phyloP scores from a whole-genome alignment of 148 eudicot species.

The Polygonum maritimum region DNA sequence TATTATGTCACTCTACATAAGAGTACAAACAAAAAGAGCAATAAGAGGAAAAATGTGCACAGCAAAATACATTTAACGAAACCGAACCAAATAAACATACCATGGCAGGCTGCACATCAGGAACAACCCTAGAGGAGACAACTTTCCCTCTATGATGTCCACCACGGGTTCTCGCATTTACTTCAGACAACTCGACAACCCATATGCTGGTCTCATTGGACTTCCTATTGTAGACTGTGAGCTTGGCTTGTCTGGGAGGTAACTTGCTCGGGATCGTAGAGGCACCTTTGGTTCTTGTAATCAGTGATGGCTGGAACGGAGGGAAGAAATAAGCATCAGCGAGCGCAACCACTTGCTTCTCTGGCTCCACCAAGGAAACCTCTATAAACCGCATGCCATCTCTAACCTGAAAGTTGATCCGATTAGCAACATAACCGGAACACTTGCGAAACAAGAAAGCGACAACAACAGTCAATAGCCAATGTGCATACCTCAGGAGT shows the following conservation, averaged over 20 bases:
- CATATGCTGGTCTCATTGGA: constrained; percentile 61
- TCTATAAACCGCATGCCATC: constrained; percentile 61
- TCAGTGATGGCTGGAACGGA: constrained; percentile 53
- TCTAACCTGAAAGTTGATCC: constrained; percentile 32
- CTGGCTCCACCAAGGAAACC: constrained; percentile 53
- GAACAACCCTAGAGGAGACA: constrained; percentile 39
- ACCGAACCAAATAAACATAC: constrained; percentile 18
- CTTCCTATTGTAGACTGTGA: constrained; percentile 50
- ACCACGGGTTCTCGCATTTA: constrained; percentile 57
- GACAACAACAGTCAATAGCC: background rate
- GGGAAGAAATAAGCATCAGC: constrained; percentile 71
- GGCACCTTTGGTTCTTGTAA: constrained; percentile 51
- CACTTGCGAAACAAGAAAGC: background rate
- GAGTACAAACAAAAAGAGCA: background rate
- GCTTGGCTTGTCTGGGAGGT: constrained; percentile 57
- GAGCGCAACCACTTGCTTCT: constrained; percentile 48
- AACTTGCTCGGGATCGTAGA: constrained; percentile 44
- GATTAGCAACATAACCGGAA: background rate
- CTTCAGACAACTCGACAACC: constrained; percentile 52
- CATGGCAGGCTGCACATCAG: constrained; percentile 66
- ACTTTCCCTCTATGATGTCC: constrained; percentile 69
- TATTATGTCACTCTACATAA: background rate
- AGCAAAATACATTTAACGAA: constrained; percentile 1
- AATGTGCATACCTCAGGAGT: constrained; percentile 49
- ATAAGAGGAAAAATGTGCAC: background rate